phyloP scores from a whole-genome alignment of 305 asterid species.

The Rubia tinctorum region DNA sequence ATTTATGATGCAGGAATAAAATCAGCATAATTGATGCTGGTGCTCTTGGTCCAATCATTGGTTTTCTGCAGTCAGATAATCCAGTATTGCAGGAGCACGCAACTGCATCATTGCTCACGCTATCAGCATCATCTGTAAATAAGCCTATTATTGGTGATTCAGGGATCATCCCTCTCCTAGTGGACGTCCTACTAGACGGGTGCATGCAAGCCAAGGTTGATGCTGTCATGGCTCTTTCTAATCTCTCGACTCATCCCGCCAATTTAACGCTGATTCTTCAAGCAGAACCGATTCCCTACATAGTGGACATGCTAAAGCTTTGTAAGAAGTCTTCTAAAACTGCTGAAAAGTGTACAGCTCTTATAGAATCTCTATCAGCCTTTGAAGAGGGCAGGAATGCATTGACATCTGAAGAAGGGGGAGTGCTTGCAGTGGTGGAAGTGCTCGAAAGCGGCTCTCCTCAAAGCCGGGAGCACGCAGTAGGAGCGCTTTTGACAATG shows the following conservation, averaged over 20 bases:
- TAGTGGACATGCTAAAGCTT: conserved; percentile 54
- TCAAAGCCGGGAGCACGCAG: conserved; percentile 86
- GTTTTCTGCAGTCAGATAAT: conserved; percentile 62
- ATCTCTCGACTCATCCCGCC: conserved; percentile 67
- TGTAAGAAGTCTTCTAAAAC: conserved; percentile 53
- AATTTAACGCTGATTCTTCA: conserved; percentile 49
- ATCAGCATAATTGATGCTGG: conserved; percentile 68
- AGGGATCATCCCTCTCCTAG: conserved; percentile 84
- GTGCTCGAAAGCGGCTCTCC: conserved; percentile 72
- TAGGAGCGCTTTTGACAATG: conserved; percentile 78
- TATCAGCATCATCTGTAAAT: conserved; percentile 76
- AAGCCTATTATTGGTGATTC: conserved; percentile 76
- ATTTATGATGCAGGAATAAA: conserved; percentile 64
- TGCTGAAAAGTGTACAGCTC: conserved; percentile 69
- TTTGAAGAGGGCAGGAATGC: conserved; percentile 76
- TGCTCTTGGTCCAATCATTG: conserved; percentile 65
- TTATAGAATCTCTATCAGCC: conserved; percentile 58
- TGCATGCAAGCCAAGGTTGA: conserved; percentile 69
- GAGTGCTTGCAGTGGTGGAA: conserved; percentile 87
- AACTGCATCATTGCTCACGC: conserved; percentile 76
- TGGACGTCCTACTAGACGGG: conserved; percentile 46
- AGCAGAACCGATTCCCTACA: conserved; percentile 57
- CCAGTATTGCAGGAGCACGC: conserved; percentile 66
- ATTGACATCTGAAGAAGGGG: conserved; percentile 72
- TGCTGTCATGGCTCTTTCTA: conserved; percentile 86